A percentile compares a stretch with the other conserved stretches of the same genome.
phyloP scores from a whole-genome alignment of 1,284 basidiomycete species.

The Ustilago cynodontis region DNA sequence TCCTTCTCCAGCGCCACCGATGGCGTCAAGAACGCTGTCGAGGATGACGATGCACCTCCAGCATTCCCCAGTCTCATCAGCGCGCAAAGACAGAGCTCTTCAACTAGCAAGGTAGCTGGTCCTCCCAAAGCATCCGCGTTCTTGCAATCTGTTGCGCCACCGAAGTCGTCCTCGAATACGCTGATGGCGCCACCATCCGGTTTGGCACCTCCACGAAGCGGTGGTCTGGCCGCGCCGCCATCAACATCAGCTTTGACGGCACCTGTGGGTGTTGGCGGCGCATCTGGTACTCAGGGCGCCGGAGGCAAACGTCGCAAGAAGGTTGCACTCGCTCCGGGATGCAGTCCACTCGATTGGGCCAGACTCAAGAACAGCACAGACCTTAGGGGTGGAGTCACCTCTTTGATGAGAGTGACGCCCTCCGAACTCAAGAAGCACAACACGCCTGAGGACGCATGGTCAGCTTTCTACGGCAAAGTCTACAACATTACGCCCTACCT shows the following conservation, averaged over 20 bases:
- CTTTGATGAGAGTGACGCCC: conserved; percentile 79
- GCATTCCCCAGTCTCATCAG: conserved; percentile 85
- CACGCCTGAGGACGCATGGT: conserved; percentile 90
- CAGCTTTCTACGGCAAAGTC: conserved; percentile 90
- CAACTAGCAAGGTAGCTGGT: conserved; percentile 42
- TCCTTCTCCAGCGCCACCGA: conserved; percentile 27
- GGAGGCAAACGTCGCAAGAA: conserved; percentile 72
- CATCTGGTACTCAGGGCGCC: conserved; percentile 32
- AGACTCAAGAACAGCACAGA: conserved; percentile 78
- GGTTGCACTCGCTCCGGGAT: conserved; percentile 90
- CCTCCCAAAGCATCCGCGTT: conserved; percentile 18
- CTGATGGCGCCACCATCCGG: conserved; percentile 47
- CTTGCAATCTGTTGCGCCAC: conserved; percentile 41
- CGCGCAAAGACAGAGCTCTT: conserved; percentile 76
- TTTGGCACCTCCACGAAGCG: conserved; percentile 44
- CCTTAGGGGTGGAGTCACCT: conserved; percentile 53
- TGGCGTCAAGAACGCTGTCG: conserved; percentile 15
- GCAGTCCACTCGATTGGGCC: conserved; percentile 95
- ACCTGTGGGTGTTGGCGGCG: conserved; percentile 56
- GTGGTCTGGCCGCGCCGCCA: conserved; percentile 47
- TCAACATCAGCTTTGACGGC: conserved; percentile 58
- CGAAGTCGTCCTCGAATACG: conserved; percentile 6
- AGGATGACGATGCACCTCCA: conserved; percentile 79
- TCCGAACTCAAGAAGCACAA: conserved; percentile 87
- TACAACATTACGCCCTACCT: conserved; percentile 97